Evolutionary conservation across 495 filamentous ascomycete genomes (phyloP).

Genomic region (Hyaloscypha hepaticicola): DNA sequence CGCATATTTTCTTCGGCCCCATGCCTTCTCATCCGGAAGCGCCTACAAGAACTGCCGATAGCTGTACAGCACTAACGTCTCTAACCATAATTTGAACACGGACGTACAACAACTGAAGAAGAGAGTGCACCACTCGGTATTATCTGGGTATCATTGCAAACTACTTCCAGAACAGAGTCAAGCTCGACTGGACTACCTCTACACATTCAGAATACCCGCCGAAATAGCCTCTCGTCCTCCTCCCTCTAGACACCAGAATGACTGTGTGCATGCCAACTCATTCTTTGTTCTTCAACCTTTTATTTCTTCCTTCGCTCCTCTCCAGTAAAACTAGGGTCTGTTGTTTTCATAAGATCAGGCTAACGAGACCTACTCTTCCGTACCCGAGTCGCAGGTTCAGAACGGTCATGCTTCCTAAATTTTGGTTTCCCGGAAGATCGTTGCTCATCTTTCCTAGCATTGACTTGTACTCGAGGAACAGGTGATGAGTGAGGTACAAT

Average conservation of each 20-base stretch:
- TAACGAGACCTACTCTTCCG: background rate
- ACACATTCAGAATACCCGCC: background rate
- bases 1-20: too few species aligned
- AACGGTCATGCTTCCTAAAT: background rate
- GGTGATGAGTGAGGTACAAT: background rate
- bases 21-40: too few species aligned
- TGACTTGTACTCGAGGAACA: background rate
- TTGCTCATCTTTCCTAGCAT: background rate
- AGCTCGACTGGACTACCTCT: background rate
- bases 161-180: background rate
- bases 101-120: background rate
- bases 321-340: background rate
- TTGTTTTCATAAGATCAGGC: background rate
- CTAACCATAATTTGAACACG: background rate
- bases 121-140: background rate
- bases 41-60: too few species aligned
- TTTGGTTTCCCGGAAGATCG: slow-evolving; percentile 4
- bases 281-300: slow-evolving; percentile 49
- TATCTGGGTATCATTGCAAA: background rate
- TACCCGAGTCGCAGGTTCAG: background rate
- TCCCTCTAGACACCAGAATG: background rate
- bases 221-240: background rate
- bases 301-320: slow-evolving; percentile 56
- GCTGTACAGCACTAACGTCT: too few species aligned
- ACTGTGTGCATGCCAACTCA: background rate